phyloP scores from a whole-genome alignment of 352 stramenopile genomes.

The Phytophthora ohioensis region DNA sequence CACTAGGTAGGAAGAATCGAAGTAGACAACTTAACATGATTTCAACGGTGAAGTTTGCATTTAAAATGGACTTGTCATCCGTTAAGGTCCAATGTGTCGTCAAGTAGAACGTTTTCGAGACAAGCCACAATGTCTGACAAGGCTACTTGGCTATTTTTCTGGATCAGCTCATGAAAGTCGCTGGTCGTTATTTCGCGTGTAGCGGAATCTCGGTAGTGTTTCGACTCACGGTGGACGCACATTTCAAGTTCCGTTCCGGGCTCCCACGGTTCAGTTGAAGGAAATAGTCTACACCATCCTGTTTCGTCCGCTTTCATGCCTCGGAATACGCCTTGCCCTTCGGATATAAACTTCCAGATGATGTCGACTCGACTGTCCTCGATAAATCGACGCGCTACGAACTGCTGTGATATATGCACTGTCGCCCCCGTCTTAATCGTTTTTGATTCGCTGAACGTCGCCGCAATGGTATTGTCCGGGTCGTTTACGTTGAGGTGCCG shows the following conservation, averaged over 20 bases:
- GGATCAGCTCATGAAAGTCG: too few relatives aligned
- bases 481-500: not conserved
- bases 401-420: not conserved
- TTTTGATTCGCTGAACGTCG: not conserved
- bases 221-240: not conserved
- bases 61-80: too few relatives aligned
- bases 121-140: too few relatives aligned
- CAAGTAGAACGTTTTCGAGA: too few relatives aligned
- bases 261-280: not conserved
- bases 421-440: not conserved
- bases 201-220: too few relatives aligned
- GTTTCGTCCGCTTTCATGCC: slow-evolving; percentile 42
- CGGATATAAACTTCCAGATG: slow-evolving; percentile 7
- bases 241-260: slow-evolving; percentile 2
- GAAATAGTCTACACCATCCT: slow-evolving; percentile 26
- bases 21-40: too few relatives aligned
- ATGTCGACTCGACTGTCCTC: slow-evolving; percentile 38
- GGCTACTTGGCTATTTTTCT: too few relatives aligned
- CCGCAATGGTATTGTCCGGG: not conserved
- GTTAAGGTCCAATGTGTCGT: too few relatives aligned
- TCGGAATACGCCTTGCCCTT: not conserved
- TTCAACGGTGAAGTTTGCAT: too few relatives aligned
- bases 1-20: too few relatives aligned
- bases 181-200: too few relatives aligned
- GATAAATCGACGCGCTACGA: not conserved